Evolutionary conservation across 805 yeast species (phyloP), one percentile per base, ranked within the genome.

Genomic region (Blastobotrys chiropterorum): DNA sequence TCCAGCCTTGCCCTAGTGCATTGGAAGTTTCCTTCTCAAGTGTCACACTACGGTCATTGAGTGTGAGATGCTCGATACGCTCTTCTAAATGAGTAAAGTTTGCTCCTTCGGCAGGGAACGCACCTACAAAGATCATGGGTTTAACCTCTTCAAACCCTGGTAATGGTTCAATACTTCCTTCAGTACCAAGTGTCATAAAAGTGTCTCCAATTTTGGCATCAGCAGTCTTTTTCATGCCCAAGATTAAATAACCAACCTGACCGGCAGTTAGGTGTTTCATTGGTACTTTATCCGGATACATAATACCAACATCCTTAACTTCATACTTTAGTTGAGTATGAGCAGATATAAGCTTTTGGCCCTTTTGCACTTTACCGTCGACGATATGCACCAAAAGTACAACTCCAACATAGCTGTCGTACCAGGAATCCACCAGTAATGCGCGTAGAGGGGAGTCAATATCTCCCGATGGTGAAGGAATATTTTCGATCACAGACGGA

Each of bases 81-180:
- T 94, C 98, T 63, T 94, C 95, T 73, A 92, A 76, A 22, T 79
- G 84, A 55, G 86, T 86, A 67, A 92, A 92, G 61, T 92, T 96
- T 0, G 85, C 78, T 3, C 96, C 96, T 62, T 92, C 96, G 0
- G 97, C 94, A 0, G 99, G 98, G 61, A 89, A 92, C 0, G 98
- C 99, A 13, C 98, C 98, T 47, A 92, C 95, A 66, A 92, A 94
- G 6, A 92, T 98, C 98, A 94, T 94, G 1, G 98, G 97, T 67
- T 94, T 90, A 0, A 95, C 90, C 61, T 89, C 97, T 68, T 90
- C 97, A 67, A 92, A 94, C 0, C 98, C 98, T 1, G 95, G 96
- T 21, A 92, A 73, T 1, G 97, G 84, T 56, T 83, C 87, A 1
- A 86, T 82, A 26, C 8, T 26, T 5, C 34, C 34, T 34, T 74